Percentiles rank a stretch among this genome's conserved stretches.
Evolutionary conservation across 495 filamentous ascomycete species (phyloP).

Genomic region (Oidiodendron maius): DNA sequence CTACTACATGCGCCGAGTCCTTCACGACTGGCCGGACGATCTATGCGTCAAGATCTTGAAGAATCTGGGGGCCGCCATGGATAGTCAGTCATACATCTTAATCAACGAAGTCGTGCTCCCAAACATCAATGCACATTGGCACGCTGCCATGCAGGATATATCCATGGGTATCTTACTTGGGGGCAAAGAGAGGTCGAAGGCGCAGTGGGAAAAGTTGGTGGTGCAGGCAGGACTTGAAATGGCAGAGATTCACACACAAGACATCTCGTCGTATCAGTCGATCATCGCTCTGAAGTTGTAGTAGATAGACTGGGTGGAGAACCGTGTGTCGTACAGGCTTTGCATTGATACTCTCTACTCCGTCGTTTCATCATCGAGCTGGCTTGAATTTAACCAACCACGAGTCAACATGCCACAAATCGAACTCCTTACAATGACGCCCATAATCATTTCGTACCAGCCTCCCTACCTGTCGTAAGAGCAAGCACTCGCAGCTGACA

Average conservation of each 20-base stretch:
- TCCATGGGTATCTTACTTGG: background rate
- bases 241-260: background rate
- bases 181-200: background rate
- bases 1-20: constrained; percentile 40
- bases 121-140: background rate
- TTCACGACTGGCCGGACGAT: constrained; percentile 40
- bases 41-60: constrained; percentile 32
- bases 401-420: too few relatives aligned
- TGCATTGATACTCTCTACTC: too few relatives aligned
- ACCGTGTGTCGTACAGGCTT: too few relatives aligned
- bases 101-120: constrained; percentile 40
- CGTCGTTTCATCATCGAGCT: too few relatives aligned
- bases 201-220: background rate
- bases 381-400: too few relatives aligned
- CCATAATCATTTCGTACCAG: too few relatives aligned
- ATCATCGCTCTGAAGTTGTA: background rate
- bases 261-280: background rate
- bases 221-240: background rate
- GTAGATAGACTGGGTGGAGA: too few relatives aligned
- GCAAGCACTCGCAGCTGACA: too few relatives aligned
- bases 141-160: background rate
- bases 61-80: constrained; percentile 30
- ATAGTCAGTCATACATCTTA: constrained; percentile 29
- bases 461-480: too few relatives aligned
- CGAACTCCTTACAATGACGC: too few relatives aligned